Percentiles rank a stretch among this genome's conserved stretches.
These are phyloP conservation scores for Adansonia madagascariensis DNA, from an alignment of 441 rosid species.

Conservation along the genomic window DNA sequence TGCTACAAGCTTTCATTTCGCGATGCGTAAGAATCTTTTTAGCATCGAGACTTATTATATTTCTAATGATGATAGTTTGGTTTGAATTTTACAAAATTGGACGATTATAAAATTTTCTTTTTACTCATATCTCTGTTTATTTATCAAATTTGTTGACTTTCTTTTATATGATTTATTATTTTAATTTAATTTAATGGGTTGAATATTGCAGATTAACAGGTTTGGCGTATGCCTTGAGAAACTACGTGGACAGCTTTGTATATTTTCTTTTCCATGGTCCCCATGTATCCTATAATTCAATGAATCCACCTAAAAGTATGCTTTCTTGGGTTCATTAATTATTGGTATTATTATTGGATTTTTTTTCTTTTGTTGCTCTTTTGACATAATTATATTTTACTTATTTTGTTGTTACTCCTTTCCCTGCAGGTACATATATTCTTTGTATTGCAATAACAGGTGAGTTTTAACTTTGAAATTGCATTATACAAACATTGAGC, in stretches of 20 bases:
- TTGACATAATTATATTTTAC: neutral
- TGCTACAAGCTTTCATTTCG: neutral
- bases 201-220: neutral
- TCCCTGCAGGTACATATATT: neutral
- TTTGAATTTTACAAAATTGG: no score
- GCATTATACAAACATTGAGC: neutral
- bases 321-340: slow-evolving; percentile 5
- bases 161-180: neutral
- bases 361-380: neutral
- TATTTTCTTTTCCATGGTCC: slow-evolving; percentile 33
- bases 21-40: neutral
- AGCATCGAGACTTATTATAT: neutral
- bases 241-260: neutral
- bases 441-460: slow-evolving; percentile 1
- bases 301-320: slow-evolving; percentile 7
- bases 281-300: neutral
- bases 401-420: neutral
- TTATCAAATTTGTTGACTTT: no score
- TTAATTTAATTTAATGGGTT: neutral
- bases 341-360: neutral
- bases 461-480: neutral
- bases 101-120: no score
- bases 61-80: no score
- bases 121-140: no score
- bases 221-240: neutral